Evolutionary conservation across 2,329 filamentous ascomycete genomes (phyloP), one percentile per base, ranked within the genome.

Genomic region (Coniochaeta pulveracea): DNA sequence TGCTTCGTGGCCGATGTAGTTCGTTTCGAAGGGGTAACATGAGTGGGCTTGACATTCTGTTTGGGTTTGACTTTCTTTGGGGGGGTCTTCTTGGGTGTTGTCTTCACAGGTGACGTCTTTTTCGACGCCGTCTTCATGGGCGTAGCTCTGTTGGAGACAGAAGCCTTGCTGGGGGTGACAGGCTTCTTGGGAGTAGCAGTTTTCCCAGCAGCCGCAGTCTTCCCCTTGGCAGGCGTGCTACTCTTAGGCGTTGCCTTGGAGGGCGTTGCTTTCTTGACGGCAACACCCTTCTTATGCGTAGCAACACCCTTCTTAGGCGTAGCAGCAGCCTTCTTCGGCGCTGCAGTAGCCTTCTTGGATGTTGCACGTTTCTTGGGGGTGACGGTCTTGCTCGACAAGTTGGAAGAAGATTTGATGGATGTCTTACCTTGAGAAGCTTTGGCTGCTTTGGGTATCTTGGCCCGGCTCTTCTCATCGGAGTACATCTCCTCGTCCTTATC

Each of bases 401-500:
- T 31, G 19, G 17, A 17, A n/a, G n/a, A 14, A 26, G 33, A 34
- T 22, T 33, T 39, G 17, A 26, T 39, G 25, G 31, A 25, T 37
- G 33, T 44, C 41, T 41, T 49, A 49, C 44, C 47, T 50, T 43
- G 40, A 23, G 26, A 33, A 19, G 23, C 27, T 22, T 37, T 44
- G 32, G 36, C n/a, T n/a, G n/a, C 37, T 37, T 44, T 37, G 23
- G 29, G 33, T 19, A 38, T 39, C 18, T 36, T 31, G 21, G 26
- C 31, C 34, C 42, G 41, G 39, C 36, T 19, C 17, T 32, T 33
- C n/a, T 28, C 31, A 15, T 35, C 33, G 18, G 14, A n/a, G n/a
- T n/a, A 3, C 26, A 31, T 34, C 7, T 42, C 40, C 22, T 43
- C 48, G 15, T 41, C 46, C 2, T 44, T 46, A 19, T 39, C 45